Evolutionary conservation across 1,284 basidiomycete genomes (phyloP).

Genomic region (Leccinum insolens): DNA sequence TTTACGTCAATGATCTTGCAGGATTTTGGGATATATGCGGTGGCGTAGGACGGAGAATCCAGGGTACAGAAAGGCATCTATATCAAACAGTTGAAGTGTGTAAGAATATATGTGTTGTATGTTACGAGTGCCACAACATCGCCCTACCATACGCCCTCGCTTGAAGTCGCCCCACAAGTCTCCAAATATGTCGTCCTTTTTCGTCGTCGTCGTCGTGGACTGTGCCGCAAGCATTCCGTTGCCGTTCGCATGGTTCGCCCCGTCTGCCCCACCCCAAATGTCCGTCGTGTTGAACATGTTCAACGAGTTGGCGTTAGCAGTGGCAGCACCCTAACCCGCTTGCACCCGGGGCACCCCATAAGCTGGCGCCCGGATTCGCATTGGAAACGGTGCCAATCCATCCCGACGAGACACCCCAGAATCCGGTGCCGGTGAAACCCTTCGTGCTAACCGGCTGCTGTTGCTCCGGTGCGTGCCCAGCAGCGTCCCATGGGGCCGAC

Average conservation of each 20-base stretch:
- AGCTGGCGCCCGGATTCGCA: slow-evolving; percentile 34
- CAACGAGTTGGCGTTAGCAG: too few species aligned
- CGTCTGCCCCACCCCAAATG: slow-evolving; percentile 33
- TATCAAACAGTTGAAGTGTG: not conserved
- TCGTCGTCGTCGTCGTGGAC: too few species aligned
- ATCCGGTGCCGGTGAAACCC: slow-evolving; percentile 54
- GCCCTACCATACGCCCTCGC: too few species aligned
- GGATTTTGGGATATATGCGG: slow-evolving; percentile 6
- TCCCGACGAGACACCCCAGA: slow-evolving; percentile 69
- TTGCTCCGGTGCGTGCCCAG: not conserved
- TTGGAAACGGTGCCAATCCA: slow-evolving; percentile 45
- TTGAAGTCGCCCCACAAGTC: too few species aligned
- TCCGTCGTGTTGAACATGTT: too few species aligned
- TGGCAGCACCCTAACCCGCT: too few species aligned
- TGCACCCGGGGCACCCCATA: slow-evolving; percentile 43
- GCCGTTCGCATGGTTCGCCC: too few species aligned
- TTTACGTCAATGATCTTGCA: not conserved
- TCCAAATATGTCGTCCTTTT: too few species aligned
- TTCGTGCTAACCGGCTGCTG: slow-evolving; percentile 53
- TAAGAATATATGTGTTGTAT: not conserved
- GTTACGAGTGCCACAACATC: not conserved
- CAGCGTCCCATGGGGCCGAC: slow-evolving; percentile 18
- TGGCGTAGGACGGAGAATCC: not conserved
- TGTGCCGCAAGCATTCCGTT: too few species aligned
- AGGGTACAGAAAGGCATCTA: not conserved